phyloP scores from a whole-genome alignment of 2,329 filamentous ascomycete genomes.

The Torrubiella hemipterigena region DNA sequence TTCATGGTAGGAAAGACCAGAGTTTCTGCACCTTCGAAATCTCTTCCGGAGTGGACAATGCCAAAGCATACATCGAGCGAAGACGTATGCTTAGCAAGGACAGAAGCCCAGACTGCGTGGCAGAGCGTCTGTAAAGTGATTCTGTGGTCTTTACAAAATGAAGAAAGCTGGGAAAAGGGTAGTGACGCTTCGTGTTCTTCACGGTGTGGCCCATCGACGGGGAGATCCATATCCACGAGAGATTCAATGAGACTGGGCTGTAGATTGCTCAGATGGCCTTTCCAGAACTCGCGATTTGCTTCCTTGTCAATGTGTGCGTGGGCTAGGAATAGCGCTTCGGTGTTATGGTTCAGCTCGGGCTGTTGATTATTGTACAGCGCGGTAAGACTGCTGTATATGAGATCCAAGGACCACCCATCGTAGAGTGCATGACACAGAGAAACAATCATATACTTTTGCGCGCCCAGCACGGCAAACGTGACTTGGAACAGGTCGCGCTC shows the following conservation, averaged over 20 bases:
- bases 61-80: slow-evolving; percentile 72
- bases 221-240: not conserved
- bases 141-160: slow-evolving; percentile 52
- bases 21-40: slow-evolving; percentile 53
- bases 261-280: slow-evolving; percentile 46
- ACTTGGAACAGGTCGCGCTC: slow-evolving; percentile 35
- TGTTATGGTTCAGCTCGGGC: not conserved
- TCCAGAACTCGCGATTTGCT: slow-evolving; percentile 51
- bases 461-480: slow-evolving; percentile 21
- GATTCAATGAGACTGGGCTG: slow-evolving; percentile 20
- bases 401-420: slow-evolving; percentile 70
- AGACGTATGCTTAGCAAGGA: slow-evolving; percentile 49
- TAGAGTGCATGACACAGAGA: slow-evolving; percentile 82
- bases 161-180: slow-evolving; percentile 14
- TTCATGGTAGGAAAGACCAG: slow-evolving; percentile 88
- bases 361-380: slow-evolving; percentile 44
- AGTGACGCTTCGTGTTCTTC: slow-evolving; percentile 9
- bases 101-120: slow-evolving; percentile 63
- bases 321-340: slow-evolving; percentile 5
- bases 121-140: slow-evolving; percentile 68
- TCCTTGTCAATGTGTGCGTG: slow-evolving; percentile 8
- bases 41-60: slow-evolving; percentile 73
- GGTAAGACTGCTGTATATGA: slow-evolving; percentile 61
- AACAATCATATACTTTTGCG: slow-evolving; percentile 37
- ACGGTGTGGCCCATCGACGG: not conserved